Conservation (phyloP, 768 basidiomycete genomes). For the Steccherinum ochraceum region DNA sequence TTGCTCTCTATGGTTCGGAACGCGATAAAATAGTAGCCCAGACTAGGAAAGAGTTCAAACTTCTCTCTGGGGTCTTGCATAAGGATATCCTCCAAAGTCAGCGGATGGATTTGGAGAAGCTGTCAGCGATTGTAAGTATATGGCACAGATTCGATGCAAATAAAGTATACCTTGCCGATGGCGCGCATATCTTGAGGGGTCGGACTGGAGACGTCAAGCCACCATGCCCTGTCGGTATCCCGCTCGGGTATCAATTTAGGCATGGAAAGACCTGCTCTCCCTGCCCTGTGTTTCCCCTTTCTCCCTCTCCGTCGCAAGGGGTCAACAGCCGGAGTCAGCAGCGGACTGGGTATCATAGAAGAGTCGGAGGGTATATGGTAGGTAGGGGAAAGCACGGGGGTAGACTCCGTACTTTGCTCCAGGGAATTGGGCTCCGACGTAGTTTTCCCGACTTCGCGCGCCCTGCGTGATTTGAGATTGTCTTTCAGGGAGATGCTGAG, state of each 20-base stretch:
- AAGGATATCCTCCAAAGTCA: slow-evolving; percentile 90
- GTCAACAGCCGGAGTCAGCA: background rate
- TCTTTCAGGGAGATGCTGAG: slow-evolving; percentile 43
- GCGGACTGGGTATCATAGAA: background rate
- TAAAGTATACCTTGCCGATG: slow-evolving; percentile 63
- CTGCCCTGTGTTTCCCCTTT: slow-evolving; percentile 45
- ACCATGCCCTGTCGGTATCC: slow-evolving; percentile 62
- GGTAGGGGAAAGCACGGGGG: slow-evolving; percentile 4
- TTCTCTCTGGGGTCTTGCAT: slow-evolving; percentile 92
- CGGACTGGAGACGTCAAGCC: slow-evolving; percentile 84
- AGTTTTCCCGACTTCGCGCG: slow-evolving; percentile 9
- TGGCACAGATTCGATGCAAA: background rate
- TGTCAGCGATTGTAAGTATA: slow-evolving; percentile 22
- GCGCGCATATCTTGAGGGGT: slow-evolving; percentile 83
- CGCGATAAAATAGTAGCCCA: slow-evolving; percentile 90
- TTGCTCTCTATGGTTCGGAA: slow-evolving; percentile 74
- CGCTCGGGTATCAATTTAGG: slow-evolving; percentile 2
- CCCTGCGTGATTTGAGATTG: slow-evolving; percentile 24
- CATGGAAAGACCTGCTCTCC: slow-evolving; percentile 4
- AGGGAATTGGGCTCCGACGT: background rate
- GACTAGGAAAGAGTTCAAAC: slow-evolving; percentile 75
- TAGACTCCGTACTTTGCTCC: background rate
- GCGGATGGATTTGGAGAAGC: slow-evolving; percentile 83
- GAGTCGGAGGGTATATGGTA: slow-evolving; percentile 18
- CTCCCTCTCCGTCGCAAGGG: slow-evolving; percentile 13